Percentiles rank a stretch among this genome's conserved stretches.
phyloP scores from a whole-genome alignment of 306 rosid species.

The Adenanthera pavonina region DNA sequence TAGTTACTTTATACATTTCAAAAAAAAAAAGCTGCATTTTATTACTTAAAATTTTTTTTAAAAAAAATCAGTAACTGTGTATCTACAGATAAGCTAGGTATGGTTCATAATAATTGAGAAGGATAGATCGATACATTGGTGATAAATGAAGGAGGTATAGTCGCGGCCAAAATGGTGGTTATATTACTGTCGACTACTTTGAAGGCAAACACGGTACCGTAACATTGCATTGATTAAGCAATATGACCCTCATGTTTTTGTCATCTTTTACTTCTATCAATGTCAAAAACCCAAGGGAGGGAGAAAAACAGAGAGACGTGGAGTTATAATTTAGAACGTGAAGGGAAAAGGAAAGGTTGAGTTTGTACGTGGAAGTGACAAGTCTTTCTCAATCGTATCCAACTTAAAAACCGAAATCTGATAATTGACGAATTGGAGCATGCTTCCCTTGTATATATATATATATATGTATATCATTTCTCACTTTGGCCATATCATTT shows the following conservation, averaged over 20 bases:
- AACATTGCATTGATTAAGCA: background rate
- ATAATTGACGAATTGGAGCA: background rate
- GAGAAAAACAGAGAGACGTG: background rate
- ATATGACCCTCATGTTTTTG: conserved; percentile 6
- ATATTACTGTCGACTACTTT: background rate
- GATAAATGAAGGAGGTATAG: background rate
- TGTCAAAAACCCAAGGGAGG: background rate
- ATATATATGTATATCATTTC: background rate
- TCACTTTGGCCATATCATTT: conserved; percentile 8
- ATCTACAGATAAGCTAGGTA: background rate
- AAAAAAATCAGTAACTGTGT: too few relatives aligned
- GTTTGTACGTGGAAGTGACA: conserved; percentile 13
- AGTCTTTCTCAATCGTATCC: conserved; percentile 7
- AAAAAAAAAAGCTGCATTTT: background rate
- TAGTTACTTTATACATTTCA: background rate
- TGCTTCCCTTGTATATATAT: background rate
- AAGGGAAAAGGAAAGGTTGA: background rate
- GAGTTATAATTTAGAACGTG: background rate
- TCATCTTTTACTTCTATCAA: conserved; percentile 22
- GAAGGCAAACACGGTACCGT: background rate
- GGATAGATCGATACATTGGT: background rate
- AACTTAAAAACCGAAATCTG: background rate
- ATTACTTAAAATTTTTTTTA: too few relatives aligned
- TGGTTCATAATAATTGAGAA: conserved; percentile 3
- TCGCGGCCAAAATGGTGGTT: conserved; percentile 24